A percentile compares a stretch with the other conserved stretches of the same genome.
phyloP scores from a whole-genome alignment of 768 basidiomycete genomes.

The Solioccasus polychromus region DNA sequence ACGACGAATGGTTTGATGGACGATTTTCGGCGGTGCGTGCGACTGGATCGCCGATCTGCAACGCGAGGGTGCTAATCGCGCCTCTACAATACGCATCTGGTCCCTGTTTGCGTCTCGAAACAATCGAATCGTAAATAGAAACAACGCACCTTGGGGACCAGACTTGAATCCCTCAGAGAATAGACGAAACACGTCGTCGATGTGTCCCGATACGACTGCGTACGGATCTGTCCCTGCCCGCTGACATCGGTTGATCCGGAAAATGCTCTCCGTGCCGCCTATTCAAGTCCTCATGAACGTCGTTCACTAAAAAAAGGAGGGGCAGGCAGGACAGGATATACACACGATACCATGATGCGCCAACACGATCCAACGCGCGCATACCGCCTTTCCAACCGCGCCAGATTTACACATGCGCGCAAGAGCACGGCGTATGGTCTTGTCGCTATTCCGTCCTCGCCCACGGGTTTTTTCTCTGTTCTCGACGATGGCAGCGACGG shows the following conservation, averaged over 20 bases:
- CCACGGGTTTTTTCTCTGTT: conserved; percentile 40
- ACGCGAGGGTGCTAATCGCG: conserved; percentile 77
- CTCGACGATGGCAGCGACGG: conserved; percentile 1
- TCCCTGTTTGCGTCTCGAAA: neutral
- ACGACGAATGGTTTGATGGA: no score
- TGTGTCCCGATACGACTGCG: conserved; percentile 48
- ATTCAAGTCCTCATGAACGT: neutral
- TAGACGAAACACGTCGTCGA: conserved; percentile 48
- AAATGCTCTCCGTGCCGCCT: conserved; percentile 17
- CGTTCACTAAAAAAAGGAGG: neutral
- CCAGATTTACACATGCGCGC: conserved; percentile 47
- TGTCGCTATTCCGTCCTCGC: conserved; percentile 53
- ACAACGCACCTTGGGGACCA: conserved; percentile 43
- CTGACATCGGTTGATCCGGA: conserved; percentile 83
- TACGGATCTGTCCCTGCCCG: conserved; percentile 65
- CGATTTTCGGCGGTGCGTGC: no score
- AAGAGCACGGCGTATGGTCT: conserved; percentile 53
- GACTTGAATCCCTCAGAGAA: conserved; percentile 47
- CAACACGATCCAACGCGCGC: conserved; percentile 56
- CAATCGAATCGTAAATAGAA: neutral
- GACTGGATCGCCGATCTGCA: no score
- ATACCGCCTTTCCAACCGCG: conserved; percentile 38
- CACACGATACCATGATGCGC: conserved; percentile 70
- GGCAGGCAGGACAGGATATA: conserved; percentile 36
- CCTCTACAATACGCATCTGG: conserved; percentile 54